A percentile compares a stretch with the other conserved stretches of the same genome.
phyloP scores from a whole-genome alignment of 1,139 yeast genomes.

The Trichomonascaceae sp. region DNA sequence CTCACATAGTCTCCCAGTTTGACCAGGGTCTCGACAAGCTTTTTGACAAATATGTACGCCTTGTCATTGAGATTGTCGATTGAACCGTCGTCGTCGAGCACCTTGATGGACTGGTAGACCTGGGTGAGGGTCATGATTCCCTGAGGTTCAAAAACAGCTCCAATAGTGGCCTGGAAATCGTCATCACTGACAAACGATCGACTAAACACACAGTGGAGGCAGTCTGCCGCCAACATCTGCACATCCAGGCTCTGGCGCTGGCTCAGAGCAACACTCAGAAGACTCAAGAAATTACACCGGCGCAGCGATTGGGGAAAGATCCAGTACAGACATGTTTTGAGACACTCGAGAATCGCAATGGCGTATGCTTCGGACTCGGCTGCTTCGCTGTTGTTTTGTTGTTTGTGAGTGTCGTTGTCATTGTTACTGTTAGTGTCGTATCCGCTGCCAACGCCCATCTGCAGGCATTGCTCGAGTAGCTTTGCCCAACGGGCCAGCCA shows the following conservation, averaged over 20 bases:
- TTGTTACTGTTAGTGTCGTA: no score
- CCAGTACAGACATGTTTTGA: conserved; percentile 90
- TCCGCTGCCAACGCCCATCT: conserved; percentile 14
- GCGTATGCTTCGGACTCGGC: conserved; percentile 35
- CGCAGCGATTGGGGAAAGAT: conserved; percentile 64
- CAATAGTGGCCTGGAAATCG: conserved; percentile 71
- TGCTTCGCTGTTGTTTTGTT: no score
- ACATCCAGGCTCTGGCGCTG: conserved; percentile 45
- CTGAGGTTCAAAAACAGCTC: conserved; percentile 58
- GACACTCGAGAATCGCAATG: conserved; percentile 61
- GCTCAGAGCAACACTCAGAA: conserved; percentile 50
- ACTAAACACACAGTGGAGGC: conserved; percentile 78
- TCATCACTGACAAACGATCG: conserved; percentile 56
- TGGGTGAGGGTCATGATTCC: conserved; percentile 56
- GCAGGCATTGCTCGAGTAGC: conserved; percentile 38
- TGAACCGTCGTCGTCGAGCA: conserved; percentile 30
- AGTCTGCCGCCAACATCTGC: conserved; percentile 77
- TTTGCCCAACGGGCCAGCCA: conserved; percentile 78
- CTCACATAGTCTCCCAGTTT: conserved; percentile 71
- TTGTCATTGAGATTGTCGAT: conserved; percentile 72
- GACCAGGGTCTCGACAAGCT: conserved; percentile 87
- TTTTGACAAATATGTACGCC: conserved; percentile 65
- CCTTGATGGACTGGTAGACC: conserved; percentile 48
- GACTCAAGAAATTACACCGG: conserved; percentile 50
- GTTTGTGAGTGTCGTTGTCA: no score